Evolutionary conservation across 2,329 filamentous ascomycete species (phyloP).

Genomic region (Dactylellina leptospora): DNA sequence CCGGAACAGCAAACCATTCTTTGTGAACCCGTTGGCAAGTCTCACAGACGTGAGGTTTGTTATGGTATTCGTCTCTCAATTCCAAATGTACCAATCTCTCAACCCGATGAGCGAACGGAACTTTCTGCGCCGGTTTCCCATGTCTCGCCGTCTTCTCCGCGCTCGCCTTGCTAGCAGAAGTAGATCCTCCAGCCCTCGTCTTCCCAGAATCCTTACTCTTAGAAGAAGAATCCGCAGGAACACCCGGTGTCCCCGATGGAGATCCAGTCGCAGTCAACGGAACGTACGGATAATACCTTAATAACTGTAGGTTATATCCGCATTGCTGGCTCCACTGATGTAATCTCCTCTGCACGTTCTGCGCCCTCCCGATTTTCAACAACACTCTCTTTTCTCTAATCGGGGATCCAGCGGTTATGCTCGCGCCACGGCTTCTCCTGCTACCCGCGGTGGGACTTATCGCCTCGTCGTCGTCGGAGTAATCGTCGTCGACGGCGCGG

Average conservation of each 20-base stretch:
- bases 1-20: slow-evolving; percentile 94
- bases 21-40: slow-evolving; percentile 84
- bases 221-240: background rate
- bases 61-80: slow-evolving; percentile 66
- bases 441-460: slow-evolving; percentile 58
- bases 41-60: slow-evolving; percentile 67
- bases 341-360: slow-evolving; percentile 87
- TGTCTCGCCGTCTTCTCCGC: background rate
- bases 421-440: slow-evolving; percentile 23
- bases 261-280: slow-evolving; percentile 61
- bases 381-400: slow-evolving; percentile 63
- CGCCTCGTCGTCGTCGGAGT: slow-evolving; percentile 55
- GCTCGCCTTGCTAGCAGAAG: background rate
- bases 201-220: too few species aligned
- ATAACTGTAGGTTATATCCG: slow-evolving; percentile 83
- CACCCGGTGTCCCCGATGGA: background rate
- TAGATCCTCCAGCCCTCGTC: background rate
- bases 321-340: slow-evolving; percentile 95
- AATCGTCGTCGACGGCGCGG: slow-evolving; percentile 56
- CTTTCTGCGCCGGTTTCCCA: slow-evolving; percentile 68
- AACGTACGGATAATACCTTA: slow-evolving; percentile 90
- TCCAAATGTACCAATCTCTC: slow-evolving; percentile 92
- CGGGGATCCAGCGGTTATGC: slow-evolving; percentile 21
- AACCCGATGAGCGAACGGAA: slow-evolving; percentile 85
- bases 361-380: slow-evolving; percentile 72